These are phyloP conservation scores for Neurospora sp. DNA, from an alignment of 495 filamentous ascomycete genomes.

Conservation along the genomic window DNA sequence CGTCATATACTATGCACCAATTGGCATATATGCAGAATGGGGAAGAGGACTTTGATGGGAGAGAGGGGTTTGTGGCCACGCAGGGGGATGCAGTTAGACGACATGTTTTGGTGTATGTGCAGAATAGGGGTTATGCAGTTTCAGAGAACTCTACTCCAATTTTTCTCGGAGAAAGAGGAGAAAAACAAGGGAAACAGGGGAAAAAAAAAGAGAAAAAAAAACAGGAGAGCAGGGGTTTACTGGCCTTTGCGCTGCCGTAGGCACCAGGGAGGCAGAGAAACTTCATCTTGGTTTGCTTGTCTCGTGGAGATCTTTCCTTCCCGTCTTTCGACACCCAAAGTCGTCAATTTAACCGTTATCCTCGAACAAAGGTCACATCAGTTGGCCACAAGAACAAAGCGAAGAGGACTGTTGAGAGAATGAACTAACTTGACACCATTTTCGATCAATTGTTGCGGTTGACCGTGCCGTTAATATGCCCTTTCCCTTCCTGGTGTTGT, in stretches of 20 bases:
- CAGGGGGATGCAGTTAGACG: not conserved
- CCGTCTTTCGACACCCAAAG: not conserved
- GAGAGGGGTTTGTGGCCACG: not conserved
- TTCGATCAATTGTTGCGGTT: not conserved
- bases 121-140: not conserved
- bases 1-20: too few species aligned
- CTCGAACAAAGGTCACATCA: not conserved
- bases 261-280: conserved; percentile 26
- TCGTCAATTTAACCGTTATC: not conserved
- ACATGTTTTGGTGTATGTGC: not conserved
- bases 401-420: not conserved
- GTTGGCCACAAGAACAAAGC: not conserved
- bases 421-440: not conserved
- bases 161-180: not conserved
- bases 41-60: not conserved
- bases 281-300: conserved; percentile 11
- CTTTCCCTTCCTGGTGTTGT: not conserved
- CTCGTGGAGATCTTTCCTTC: not conserved
- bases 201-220: not conserved
- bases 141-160: not conserved
- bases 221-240: not conserved
- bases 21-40: not conserved
- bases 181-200: not conserved
- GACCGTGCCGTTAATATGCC: not conserved
- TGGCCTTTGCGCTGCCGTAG: conserved; percentile 33